Conservation (phyloP, 768 basidiomycete genomes). For the Panaeolus papilionaceus region DNA sequence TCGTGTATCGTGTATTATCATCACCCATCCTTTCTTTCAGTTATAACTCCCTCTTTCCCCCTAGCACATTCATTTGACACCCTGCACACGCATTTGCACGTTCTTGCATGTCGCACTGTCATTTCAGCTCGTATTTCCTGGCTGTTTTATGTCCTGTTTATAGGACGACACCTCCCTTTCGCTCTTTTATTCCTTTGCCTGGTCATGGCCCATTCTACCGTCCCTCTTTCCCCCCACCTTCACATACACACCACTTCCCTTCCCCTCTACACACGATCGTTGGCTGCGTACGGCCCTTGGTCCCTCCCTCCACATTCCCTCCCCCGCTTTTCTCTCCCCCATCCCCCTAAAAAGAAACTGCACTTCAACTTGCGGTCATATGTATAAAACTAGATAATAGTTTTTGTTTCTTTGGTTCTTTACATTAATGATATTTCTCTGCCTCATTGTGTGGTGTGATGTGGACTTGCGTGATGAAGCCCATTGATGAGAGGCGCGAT, state of each 20-base stretch:
- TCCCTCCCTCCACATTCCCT: not conserved
- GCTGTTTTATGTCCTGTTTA: not conserved
- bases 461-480: too few relatives aligned
- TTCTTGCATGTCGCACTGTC: slow-evolving; percentile 3
- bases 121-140: not conserved
- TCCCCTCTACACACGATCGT: not conserved
- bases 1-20: slow-evolving; percentile 11
- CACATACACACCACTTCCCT: not conserved
- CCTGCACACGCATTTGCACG: not conserved
- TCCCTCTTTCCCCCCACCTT: not conserved
- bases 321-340: not conserved
- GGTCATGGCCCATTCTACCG: slow-evolving; percentile 4
- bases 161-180: not conserved
- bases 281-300: slow-evolving; percentile 7
- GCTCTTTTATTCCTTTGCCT: slow-evolving; percentile 1
- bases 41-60: not conserved
- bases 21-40: not conserved
- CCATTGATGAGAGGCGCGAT: too few relatives aligned
- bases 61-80: not conserved
- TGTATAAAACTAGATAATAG: not conserved
- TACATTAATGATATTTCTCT: not conserved
- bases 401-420: not conserved
- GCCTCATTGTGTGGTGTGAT: too few relatives aligned
- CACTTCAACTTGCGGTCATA: slow-evolving; percentile 14
- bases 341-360: not conserved